Base-by-base conservation (phyloP, 192 early-diverging fungal genomes). In the Backusella tuberculispora region DNA sequence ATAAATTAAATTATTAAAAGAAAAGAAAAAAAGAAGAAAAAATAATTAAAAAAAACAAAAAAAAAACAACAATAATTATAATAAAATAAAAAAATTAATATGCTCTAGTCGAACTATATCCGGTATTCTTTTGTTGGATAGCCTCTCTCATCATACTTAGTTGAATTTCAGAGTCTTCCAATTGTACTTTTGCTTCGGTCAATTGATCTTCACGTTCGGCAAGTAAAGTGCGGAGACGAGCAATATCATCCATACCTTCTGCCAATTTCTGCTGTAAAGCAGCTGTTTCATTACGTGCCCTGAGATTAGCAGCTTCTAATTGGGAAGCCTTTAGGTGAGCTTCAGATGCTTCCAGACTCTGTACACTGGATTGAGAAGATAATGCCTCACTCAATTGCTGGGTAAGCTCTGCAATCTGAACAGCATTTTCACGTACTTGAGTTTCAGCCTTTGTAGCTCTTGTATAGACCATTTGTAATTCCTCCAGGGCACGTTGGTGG, bases 91-190 rank as follows among this genome's bases (percentile, higher is more conserved):
- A 26, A 26, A 60, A 60, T 60, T 60, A 60, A 60, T 24, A 60
- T 26, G 53, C 53, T 60, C 53, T 60, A 24, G 53, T 60, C 26
- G 53, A 60, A 26, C 53, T 60, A 12, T 60, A 60, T 26, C 53
- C 53, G 53, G 53, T 60, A 60, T 60, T 60, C 53, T 60, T 60
- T 26, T 60, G 53, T 12, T 60, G 53, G 26, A 60, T 60, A 26
- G 53, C 53, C 12, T 60, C 53, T 40, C 77, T 78, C 76, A 89
- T 82, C 81, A 89, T 81, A 7, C 78, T 75, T 3, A 87, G 41
- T 50, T 87, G 82, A 6, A 83, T 80, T 65, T 86, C 81, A 46
- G 78, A 78, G 65, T 84, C 85, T 56, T 89, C 88, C 56, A 85
- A 80, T 38, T 84, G 79, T 12, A 69, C 44, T 7, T 81, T 47